Evolutionary conservation across 139 green algal genomes (phyloP), one percentile per base, ranked within the genome.

Genomic region (Chlamydomonas incerta): DNA sequence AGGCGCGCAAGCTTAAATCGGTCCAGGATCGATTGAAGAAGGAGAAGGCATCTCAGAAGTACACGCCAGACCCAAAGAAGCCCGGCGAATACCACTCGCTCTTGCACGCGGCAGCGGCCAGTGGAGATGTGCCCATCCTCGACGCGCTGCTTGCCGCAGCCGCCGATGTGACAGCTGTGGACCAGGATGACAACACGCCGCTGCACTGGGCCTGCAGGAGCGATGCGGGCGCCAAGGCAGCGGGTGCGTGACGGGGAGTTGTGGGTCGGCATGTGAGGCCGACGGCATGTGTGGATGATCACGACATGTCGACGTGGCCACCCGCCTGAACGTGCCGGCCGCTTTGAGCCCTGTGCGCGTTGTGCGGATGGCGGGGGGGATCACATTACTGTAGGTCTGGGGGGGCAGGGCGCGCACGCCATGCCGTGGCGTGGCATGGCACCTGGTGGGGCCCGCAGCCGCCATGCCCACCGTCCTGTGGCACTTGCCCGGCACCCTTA

Each of bases 31-130:
- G 77, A 15, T 31, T 83, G 3, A 74, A 66, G 2, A 83, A 65
- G 21, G 77, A 83, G 29, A 83, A 83, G 18, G 77, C 63, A 33
- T 50, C 63, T 8, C 41, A 65, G 46, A 83, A 83, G 34, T 60
- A 63, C 20, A 52, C 50, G 14, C 74, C 74, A 3, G 75, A 83
- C 41, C 33, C 75, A 34, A 83, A 83, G 35, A 74, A 74, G 24
- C 77, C 77, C 0, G 63, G 63, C 13, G 26, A 28, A 13, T 66
- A 47, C 18, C 63, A 74, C 52, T 47, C 63, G n/a, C 77, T 74
- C 11, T 6, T 83, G 17, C 77, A 83, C 8, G 29, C 20, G 4
- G 77, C 77, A 4, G 77, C 74, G 20, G 65, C 52, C 9, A 20
- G 33, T 26, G 77, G 77, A 17, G 77, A 83, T 6, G 5, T 46